Percentiles rank a stretch among this genome's conserved stretches.
Conservation (phyloP, 169 alveolate species). For the Eimeria zaria region DNA sequence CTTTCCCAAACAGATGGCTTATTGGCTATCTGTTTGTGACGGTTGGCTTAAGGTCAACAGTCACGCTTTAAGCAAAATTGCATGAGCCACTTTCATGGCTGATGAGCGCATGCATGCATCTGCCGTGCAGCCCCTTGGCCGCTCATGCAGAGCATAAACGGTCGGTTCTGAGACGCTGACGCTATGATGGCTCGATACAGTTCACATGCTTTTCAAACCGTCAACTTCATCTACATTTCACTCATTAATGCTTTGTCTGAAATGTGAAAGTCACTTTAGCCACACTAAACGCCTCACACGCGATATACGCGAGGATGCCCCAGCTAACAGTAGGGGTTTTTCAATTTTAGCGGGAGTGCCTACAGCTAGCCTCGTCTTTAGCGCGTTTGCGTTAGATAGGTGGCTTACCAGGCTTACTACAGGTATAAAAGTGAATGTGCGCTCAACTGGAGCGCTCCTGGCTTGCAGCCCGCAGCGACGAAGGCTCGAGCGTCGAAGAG, state of each 20-base stretch:
- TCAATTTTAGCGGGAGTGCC: not conserved
- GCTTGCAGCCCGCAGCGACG: not conserved
- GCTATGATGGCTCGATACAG: not conserved
- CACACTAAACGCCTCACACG: not conserved
- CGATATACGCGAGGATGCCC: not conserved
- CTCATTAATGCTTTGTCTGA: not conserved
- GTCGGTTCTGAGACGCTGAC: not conserved
- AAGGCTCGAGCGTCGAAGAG: not conserved
- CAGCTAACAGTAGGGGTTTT: not conserved
- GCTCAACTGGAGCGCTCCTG: not conserved
- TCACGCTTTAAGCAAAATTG: not conserved
- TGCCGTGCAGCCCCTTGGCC: constrained; percentile 28
- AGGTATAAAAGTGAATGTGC: not conserved
- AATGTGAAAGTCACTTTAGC: not conserved
- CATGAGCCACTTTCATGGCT: not conserved
- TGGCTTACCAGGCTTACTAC: not conserved
- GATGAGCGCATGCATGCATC: constrained; percentile 28
- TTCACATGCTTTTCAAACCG: not conserved
- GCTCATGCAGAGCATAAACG: constrained; percentile 21
- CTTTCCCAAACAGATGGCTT: not conserved
- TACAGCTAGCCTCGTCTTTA: not conserved
- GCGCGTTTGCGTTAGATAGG: not conserved
- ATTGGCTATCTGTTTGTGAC: not conserved
- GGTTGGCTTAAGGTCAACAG: no score
- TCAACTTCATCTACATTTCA: not conserved